Evolutionary conservation across 805 yeast species (phyloP).

Genomic region (Pichia heedii): DNA sequence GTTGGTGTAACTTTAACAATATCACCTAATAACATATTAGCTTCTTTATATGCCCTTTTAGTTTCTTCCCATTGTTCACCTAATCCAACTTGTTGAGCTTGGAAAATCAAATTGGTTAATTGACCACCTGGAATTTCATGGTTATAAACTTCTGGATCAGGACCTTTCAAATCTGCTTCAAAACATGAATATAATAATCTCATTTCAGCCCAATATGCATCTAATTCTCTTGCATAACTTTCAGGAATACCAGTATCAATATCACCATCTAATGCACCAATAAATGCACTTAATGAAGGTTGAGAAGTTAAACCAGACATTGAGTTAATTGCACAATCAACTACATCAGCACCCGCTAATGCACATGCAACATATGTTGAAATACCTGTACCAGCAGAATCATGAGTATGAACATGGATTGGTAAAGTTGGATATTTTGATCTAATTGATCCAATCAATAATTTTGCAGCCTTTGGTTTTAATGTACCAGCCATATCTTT

Average conservation of each 20-base stretch:
- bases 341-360: constrained; percentile 94
- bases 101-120: constrained; percentile 94
- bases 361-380: constrained; percentile 95
- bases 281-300: constrained; percentile 87
- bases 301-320: constrained; percentile 99
- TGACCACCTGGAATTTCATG: constrained; percentile 99
- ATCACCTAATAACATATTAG: constrained; percentile 88
- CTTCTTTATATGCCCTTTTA: constrained; percentile 86
- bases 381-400: constrained; percentile 99
- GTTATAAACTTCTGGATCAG: constrained; percentile 97
- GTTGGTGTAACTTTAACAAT: constrained; percentile 98
- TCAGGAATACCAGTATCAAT: constrained; percentile 64
- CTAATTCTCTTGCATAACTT: constrained; percentile 68
- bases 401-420: constrained; percentile 98
- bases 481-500: constrained; percentile 99
- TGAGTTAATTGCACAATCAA: constrained; percentile 94
- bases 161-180: constrained; percentile 98
- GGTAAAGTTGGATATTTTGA: constrained; percentile 86
- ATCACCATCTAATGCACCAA: constrained; percentile 87
- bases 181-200: constrained; percentile 92
- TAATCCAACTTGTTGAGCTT: constrained; percentile 97
- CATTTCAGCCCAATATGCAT: constrained; percentile 98
- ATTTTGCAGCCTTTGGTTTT: constrained; percentile 87
- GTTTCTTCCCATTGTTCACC: constrained; percentile 97
- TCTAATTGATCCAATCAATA: constrained; percentile 74